Evolutionary conservation across 352 stramenopile genomes (phyloP), one percentile per base, ranked within the genome.

Genomic region (Blastocystis sp.): DNA sequence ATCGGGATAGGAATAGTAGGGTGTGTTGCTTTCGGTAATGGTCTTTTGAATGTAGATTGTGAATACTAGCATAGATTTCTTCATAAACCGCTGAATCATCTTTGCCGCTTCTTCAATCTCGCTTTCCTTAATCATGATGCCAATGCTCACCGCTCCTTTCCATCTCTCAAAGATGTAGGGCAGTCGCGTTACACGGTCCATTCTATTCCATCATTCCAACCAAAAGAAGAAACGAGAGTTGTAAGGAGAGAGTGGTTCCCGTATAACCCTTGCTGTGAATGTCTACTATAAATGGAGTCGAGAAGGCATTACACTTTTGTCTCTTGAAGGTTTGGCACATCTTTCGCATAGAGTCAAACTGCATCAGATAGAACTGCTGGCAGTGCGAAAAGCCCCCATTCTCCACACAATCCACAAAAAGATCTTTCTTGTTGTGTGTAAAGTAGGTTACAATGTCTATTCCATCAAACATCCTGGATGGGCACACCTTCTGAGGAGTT

Each of bases 401-500:
- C 17, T 10, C 34, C 40, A 48, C 10, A n/a, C 64, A 74, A 24
- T 38, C 34, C 17, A 74, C 34, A 9, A 74, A 42, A 9, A 74
- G 21, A 48, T 43, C 10, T 24, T 74, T 9, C 9, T 74, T 74
- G 64, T 74, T 9, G 21, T 74, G 10, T 14, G 40, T 7, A 45
- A 74, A 74, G 42, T 52, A 74, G 6, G 64, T 9, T n/a, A 74
- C 34, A 9, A 74, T 24, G 34, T 74, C 64, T 74, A 74, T 28
- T 34, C 28, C 28, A 34, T 34, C 28, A 34, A 34, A 34, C 28
- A 34, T 34, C 28, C 28, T 34, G 28, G 28, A 34, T 34, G 28
- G 28, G 28, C 28, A 34, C 28, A 34, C 28, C 28, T 34, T 34
- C 28, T 34, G 28, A 34, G 28, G 28, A 34, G 28, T 34, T 34